Conservation (phyloP, 2,329 filamentous ascomycete species). For the Pezicula radicicola region DNA sequence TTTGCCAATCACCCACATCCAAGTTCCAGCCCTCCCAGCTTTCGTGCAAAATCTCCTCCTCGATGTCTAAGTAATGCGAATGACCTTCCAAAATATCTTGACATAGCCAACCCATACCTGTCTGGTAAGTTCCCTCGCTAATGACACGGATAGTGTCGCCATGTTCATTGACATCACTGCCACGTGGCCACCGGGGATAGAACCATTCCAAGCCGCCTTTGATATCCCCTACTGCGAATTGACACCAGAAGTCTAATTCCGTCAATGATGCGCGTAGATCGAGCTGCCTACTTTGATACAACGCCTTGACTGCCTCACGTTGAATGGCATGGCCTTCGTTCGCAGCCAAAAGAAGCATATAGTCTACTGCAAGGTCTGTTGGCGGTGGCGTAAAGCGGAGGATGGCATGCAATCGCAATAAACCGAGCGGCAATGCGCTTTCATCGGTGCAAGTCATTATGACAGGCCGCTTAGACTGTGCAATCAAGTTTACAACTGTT, state of each 20-base stretch:
- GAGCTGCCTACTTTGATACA: conserved; percentile 66
- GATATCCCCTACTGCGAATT: conserved; percentile 88
- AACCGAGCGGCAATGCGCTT: conserved; percentile 70
- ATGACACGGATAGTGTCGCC: conserved; percentile 72
- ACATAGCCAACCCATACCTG: conserved; percentile 74
- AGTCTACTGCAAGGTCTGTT: conserved; percentile 68
- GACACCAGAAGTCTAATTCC: conserved; percentile 95
- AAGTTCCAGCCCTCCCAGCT: conserved; percentile 66
- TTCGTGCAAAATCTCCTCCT: conserved; percentile 64
- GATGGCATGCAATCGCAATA: conserved; percentile 79
- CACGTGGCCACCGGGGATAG: conserved; percentile 71
- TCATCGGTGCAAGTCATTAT: conserved; percentile 96
- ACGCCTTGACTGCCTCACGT: conserved; percentile 60
- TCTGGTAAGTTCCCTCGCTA: conserved; percentile 74
- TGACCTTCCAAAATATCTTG: conserved; percentile 51
- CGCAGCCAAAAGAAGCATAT: conserved; percentile 78
- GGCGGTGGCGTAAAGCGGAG: conserved; percentile 71
- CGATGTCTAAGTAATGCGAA: conserved; percentile 38
- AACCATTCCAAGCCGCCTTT: conserved; percentile 91
- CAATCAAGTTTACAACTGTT: conserved; percentile 73
- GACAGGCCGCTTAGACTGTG: conserved; percentile 85
- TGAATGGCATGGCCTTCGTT: conserved; percentile 82
- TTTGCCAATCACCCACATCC: conserved; percentile 57
- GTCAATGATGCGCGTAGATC: conserved; percentile 80
- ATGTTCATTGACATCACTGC: conserved; percentile 63